A percentile compares a stretch with the other conserved stretches of the same genome.
Conservation (phyloP, 2,329 filamentous ascomycete species). For the Aspergillus sp. region DNA sequence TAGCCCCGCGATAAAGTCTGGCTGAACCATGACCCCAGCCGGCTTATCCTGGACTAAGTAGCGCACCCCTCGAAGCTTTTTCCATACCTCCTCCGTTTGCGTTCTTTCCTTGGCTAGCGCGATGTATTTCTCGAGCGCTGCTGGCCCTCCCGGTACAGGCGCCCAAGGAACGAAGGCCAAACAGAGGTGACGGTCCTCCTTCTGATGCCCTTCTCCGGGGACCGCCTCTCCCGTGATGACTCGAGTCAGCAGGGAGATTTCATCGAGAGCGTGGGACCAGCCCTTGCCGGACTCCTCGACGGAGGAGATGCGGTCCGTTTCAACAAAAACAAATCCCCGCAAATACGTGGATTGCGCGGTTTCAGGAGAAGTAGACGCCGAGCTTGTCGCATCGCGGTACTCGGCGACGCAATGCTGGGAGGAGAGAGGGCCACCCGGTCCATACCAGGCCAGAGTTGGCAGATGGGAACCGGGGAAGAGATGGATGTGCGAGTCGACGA, state of each 20-base stretch:
- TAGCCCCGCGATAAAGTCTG: conserved; percentile 64
- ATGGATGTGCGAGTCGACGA: conserved; percentile 91
- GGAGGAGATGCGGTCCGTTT: conserved; percentile 72
- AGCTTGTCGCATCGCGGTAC: conserved; percentile 54
- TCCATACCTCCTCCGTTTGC: conserved; percentile 63
- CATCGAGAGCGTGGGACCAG: conserved; percentile 68
- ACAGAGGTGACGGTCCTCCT: conserved; percentile 56
- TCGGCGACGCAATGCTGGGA: conserved; percentile 65
- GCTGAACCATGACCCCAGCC: conserved; percentile 61
- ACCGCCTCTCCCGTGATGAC: conserved; percentile 62
- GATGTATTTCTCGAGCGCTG: conserved; percentile 65
- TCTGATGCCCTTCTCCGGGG: conserved; percentile 58
- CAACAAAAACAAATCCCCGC: conserved; percentile 76
- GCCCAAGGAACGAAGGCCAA: conserved; percentile 80
- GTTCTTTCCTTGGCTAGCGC: conserved; percentile 53
- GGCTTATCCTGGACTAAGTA: conserved; percentile 81
- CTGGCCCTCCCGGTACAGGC: conserved; percentile 67
- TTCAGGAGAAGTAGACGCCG: conserved; percentile 25
- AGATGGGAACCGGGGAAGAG: conserved; percentile 73
- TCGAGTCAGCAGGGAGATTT: conserved; percentile 67
- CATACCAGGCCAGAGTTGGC: conserved; percentile 68
- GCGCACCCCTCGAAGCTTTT: conserved; percentile 72
- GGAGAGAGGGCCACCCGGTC: conserved; percentile 57
- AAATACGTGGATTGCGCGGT: conserved; percentile 42
- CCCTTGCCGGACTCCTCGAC: conserved; percentile 52